Conservation (phyloP, 1,284 basidiomycete genomes). For the Sporisorium reilianum region DNA sequence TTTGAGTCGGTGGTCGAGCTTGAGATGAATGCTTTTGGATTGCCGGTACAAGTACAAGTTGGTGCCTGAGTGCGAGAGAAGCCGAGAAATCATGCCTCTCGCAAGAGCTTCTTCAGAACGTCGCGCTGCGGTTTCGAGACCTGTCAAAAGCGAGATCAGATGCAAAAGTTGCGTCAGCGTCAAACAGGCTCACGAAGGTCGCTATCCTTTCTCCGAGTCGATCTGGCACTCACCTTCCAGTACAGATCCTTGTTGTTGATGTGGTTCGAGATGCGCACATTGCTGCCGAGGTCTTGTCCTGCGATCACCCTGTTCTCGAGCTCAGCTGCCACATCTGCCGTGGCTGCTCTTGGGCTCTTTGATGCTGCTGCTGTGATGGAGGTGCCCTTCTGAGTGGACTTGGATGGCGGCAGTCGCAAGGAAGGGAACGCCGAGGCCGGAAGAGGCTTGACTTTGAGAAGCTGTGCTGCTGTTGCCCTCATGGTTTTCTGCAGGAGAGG, state of each 20-base stretch:
- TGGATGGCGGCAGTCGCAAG: conserved; percentile 29
- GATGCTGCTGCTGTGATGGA: conserved; percentile 14
- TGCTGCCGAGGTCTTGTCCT: conserved; percentile 32
- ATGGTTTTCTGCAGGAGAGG: conserved; percentile 11
- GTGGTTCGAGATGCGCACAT: conserved; percentile 47
- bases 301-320: conserved; percentile 29
- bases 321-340: conserved; percentile 31
- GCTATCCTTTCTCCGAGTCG: no score
- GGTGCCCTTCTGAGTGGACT: conserved; percentile 8
- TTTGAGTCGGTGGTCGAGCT: background rate
- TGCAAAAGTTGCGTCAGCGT: background rate
- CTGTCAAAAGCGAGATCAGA: conserved; percentile 4
- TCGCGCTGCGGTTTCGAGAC: conserved; percentile 50
- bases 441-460: conserved; percentile 47
- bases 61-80: background rate
- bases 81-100: conserved; percentile 27
- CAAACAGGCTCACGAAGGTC: background rate
- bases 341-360: background rate
- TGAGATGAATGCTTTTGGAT: conserved; percentile 6
- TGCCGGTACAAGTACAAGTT: conserved; percentile 43
- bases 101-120: conserved; percentile 42
- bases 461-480: conserved; percentile 25
- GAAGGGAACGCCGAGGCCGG: conserved; percentile 32
- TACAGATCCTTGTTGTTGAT: conserved; percentile 50
- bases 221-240: conserved; percentile 50